Evolutionary conservation across 2,329 filamentous ascomycete genomes (phyloP), one percentile per base, ranked within the genome.

Genomic region (Diaporthe sp.): DNA sequence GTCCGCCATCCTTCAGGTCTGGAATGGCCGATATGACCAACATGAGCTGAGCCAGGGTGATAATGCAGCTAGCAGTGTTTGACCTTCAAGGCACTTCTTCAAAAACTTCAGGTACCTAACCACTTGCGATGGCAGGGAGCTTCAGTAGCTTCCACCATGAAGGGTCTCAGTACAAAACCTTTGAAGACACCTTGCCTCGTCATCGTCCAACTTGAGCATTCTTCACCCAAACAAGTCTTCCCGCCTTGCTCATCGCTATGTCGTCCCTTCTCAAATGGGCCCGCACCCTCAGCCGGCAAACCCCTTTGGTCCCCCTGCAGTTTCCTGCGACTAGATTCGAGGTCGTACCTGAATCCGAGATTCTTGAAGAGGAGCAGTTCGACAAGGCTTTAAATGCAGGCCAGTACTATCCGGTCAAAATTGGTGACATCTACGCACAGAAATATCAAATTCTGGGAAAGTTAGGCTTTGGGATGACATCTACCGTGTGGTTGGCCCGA

Each of bases 401-500:
- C 6, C 39, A 47, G n/a, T 65, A 47, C 59, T 65, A 65, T 12
- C 59, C 59, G 22, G 42, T 65, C 4, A 30, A 32, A 6, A 65
- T 47, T 13, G 42, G 59, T 17, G 59, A 47, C n/a, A 15, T 65
- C 32, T 47, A 47, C 6, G 59, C 39, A n/a, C 27, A 8, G 12
- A 65, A 44, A 50, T 65, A 65, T 15, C 59, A 65, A 9, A 13
- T 65, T 15, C 39, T 65, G 4, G 59, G 59, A 4, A 65, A 47
- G 13, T 4, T 65, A 9, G 59, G 59, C 25, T 65, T 65, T 47
- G 59, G 59, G 3, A 65, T 42, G 25, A 65, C 59, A 47, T 65
- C 59, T 30, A 47, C 59, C 17, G 59, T 65, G 39, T 65, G 59
- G 59, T 15, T 65, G 59, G 59, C 59, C 30, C 59, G 39, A 35